Evolutionary conservation across 2,329 filamentous ascomycete species (phyloP), one percentile per base, ranked within the genome.

Genomic region (Thyridium curvatum): DNA sequence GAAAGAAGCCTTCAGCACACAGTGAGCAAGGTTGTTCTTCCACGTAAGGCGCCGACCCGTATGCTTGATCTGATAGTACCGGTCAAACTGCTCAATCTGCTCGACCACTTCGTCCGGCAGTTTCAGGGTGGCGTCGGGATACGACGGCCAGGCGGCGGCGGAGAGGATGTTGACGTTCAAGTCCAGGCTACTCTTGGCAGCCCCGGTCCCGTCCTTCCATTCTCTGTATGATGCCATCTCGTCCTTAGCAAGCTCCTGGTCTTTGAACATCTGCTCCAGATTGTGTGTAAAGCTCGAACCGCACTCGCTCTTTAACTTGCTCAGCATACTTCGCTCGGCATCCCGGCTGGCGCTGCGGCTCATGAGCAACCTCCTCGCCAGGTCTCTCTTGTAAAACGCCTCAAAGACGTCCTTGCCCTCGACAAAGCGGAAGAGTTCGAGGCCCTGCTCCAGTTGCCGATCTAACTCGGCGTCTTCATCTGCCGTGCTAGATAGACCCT

Each of bases 251-350:
- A 96, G 74, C 56, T 96, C 90, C 60, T 97, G 88, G 54, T 99
- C 93, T 60, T 94, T 95, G 70, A 99, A 98, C 93, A 99, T 99
- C 46, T 91, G 87, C 62, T 99, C 94, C 1, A 99, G 72, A 53
- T 98, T 98, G 56, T 95, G 90, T 0, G 93, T 98, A 58, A 98
- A 97, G 50, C 79, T 86, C 12, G 86, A 84, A 30, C 93, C 93
- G 56, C 93, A 98, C 67, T 98, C 93, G 49, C 82, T 85, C 64
- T 93, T 91, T 18, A 98, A 72, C 49, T 94, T 87, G 18, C 86
- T 74, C 35, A 98, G 74, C 93, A 98, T 98, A 62, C 85, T 94
- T 46, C 90, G 79, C 65, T 98, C 94, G 0, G 93, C 91, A 61
- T 98, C 93, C 40, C 91, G 86, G 55, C 88, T 96, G 16, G 91